Evolutionary conservation across 2,329 filamentous ascomycete genomes (phyloP).

Genomic region (Verticillium longisporum): DNA sequence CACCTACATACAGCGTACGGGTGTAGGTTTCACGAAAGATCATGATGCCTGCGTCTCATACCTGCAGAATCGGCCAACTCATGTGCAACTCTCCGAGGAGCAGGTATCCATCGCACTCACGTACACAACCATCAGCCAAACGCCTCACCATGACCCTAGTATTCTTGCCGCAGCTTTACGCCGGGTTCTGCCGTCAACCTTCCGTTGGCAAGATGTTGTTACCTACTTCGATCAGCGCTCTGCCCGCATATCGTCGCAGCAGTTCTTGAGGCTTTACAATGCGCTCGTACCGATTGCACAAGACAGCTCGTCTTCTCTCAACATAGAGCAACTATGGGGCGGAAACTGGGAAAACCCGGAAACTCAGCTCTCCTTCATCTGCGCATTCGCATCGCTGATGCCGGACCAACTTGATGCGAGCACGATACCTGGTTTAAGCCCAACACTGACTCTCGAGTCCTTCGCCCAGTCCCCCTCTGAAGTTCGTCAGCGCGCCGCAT

Average conservation of each 20-base stretch:
- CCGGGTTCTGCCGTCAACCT: constrained; percentile 53
- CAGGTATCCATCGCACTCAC: constrained; percentile 77
- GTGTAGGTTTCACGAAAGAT: constrained; percentile 67
- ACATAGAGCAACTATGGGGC: constrained; percentile 87
- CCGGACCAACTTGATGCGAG: constrained; percentile 74
- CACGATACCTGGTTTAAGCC: constrained; percentile 73
- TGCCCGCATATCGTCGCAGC: constrained; percentile 66
- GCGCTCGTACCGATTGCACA: constrained; percentile 67
- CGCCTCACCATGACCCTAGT: constrained; percentile 43
- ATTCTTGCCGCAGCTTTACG: constrained; percentile 56
- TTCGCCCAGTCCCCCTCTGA: constrained; percentile 42
- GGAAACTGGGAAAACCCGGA: constrained; percentile 81
- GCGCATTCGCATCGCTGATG: constrained; percentile 72
- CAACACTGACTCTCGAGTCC: constrained; percentile 62
- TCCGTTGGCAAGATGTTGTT: constrained; percentile 68
- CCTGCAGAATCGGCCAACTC: constrained; percentile 46
- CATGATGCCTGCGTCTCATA: constrained; percentile 57
- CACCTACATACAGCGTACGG: constrained; percentile 66
- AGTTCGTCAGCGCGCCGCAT: constrained; percentile 44
- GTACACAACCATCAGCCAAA: constrained; percentile 53
- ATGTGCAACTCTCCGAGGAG: constrained; percentile 65
- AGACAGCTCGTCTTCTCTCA: constrained; percentile 54
- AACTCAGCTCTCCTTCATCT: constrained; percentile 89
- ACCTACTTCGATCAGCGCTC: constrained; percentile 74
- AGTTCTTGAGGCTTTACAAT: constrained; percentile 77